Evolutionary conservation across 2,329 filamentous ascomycete species (phyloP).

Genomic region (Cyphellophora attinorum): DNA sequence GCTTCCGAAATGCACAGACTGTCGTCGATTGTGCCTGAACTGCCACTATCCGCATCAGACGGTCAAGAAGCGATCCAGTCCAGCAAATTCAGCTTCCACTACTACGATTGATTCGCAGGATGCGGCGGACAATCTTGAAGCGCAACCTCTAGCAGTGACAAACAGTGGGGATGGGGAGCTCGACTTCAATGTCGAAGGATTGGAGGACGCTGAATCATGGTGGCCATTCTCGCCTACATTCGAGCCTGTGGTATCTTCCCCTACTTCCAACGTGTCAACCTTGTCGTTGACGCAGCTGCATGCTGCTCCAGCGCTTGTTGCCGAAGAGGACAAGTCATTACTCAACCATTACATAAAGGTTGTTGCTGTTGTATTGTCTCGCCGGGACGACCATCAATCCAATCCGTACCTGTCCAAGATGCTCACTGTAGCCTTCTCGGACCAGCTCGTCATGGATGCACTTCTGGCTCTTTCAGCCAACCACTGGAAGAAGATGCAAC

Average conservation of each 20-base stretch:
- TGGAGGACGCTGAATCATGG: too few species aligned
- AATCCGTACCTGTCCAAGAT: conserved; percentile 21
- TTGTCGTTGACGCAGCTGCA: conserved; percentile 8
- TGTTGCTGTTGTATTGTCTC: conserved; percentile 19
- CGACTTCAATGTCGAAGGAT: too few species aligned
- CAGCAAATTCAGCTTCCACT: too few species aligned
- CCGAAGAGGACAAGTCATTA: conserved; percentile 20
- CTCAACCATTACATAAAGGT: conserved; percentile 23
- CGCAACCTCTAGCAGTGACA: too few species aligned
- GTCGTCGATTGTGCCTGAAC: conserved; percentile 18
- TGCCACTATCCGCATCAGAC: conserved; percentile 4
- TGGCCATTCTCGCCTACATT: conserved; percentile 12
- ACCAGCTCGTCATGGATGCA: conserved; percentile 20
- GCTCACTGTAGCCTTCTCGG: conserved; percentile 20
- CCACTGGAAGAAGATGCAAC: conserved; percentile 22
- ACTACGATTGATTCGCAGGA: too few species aligned
- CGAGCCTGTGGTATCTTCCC: too few species aligned
- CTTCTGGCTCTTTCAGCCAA: conserved; percentile 21
- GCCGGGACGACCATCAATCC: conserved; percentile 14
- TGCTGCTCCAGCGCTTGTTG: conserved; percentile 17
- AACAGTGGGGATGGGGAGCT: too few species aligned
- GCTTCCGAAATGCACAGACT: conserved; percentile 20
- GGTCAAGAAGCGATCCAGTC: too few species aligned
- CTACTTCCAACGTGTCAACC: conserved; percentile 7
- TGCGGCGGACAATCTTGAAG: too few species aligned